Evolutionary conservation across 306 rosid species (phyloP), one percentile per base, ranked within the genome.

Genomic region (Dryas alaskensis): DNA sequence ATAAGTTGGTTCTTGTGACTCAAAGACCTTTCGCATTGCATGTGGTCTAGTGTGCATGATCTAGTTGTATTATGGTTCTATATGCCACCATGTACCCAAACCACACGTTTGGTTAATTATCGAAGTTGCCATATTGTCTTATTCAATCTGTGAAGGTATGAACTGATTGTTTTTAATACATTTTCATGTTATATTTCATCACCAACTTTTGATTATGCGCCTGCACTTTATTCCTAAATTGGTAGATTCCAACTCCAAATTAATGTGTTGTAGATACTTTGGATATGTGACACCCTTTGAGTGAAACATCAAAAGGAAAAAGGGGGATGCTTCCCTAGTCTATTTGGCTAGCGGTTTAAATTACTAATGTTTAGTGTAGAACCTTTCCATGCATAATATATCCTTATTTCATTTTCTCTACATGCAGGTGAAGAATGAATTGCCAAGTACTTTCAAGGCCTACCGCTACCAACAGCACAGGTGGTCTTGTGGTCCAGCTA

Each of bases 401-500:
- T 37, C 25, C 52, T 47, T 11, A 9, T 47, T 16, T 59, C 12
- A 7, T 68, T 66, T 63, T 62, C 69, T n/a, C 17, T 25, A 67
- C 73, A 22, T 22, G 22, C 22, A 92, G 98, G 97, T 90, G 66
- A 92, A 86, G 80, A 90, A 82, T 62, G 98, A 92, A 78, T 79
- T 92, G 74, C 98, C 98, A n/a, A 92, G 98, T 63, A 92, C 98
- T 67, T 86, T 90, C 62, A 92, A 90, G 82, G 98, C 98, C 61
- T 92, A 86, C 71, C 88, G 98, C 3, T 86, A 80, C 78, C 98
- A 92, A 72, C 98, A 92, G 61, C 98, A 92, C 63, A 71, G 98
- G 17, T 92, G 98, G 98, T 90, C 97, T 13, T 90, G 98, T 73
- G 98, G 98, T 25, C 98, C 98, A 4, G 97, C 98, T 69, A 92